A percentile compares a stretch with the other conserved stretches of the same genome.
Conservation (phyloP, 805 yeast genomes). For the Lipomyces chichibuensis region DNA sequence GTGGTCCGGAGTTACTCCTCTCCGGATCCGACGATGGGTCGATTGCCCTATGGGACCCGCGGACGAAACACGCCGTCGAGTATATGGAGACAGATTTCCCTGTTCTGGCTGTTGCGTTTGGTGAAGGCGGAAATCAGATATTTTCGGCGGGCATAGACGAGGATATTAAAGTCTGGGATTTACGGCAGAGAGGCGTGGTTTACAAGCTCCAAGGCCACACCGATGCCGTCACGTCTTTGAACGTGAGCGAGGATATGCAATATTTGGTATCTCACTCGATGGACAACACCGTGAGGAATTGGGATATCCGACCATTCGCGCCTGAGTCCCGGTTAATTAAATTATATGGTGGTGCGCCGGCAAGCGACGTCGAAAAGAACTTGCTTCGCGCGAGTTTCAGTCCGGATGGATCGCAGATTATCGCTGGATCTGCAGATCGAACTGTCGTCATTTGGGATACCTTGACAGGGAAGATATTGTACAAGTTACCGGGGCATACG, state of each 20-base stretch:
- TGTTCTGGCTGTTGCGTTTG: constrained; percentile 55
- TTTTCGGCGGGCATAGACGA: constrained; percentile 74
- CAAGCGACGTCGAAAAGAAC: constrained; percentile 53
- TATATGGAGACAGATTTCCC: constrained; percentile 59
- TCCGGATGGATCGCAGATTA: constrained; percentile 46
- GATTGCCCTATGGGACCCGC: constrained; percentile 64
- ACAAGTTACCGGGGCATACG: constrained; percentile 61
- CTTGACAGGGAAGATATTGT: constrained; percentile 51
- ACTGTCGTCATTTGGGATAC: constrained; percentile 65
- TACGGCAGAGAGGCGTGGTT: constrained; percentile 48
- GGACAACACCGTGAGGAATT: constrained; percentile 60
- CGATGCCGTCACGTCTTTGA: constrained; percentile 59
- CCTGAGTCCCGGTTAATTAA: constrained; percentile 39
- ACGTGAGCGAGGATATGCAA: constrained; percentile 53
- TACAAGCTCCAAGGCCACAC: constrained; percentile 54
- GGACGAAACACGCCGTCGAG: constrained; percentile 53
- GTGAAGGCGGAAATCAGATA: constrained; percentile 48
- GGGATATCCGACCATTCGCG: constrained; percentile 55
- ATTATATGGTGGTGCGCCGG: constrained; percentile 60
- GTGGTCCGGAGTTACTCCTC: constrained; percentile 45
- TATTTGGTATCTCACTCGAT: constrained; percentile 56
- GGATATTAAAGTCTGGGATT: constrained; percentile 60
- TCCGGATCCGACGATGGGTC: constrained; percentile 72
- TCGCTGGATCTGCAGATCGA: constrained; percentile 67
- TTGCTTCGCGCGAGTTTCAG: constrained; percentile 55